Conservation (phyloP, 441 rosid genomes). For the Mallotus repandus region DNA sequence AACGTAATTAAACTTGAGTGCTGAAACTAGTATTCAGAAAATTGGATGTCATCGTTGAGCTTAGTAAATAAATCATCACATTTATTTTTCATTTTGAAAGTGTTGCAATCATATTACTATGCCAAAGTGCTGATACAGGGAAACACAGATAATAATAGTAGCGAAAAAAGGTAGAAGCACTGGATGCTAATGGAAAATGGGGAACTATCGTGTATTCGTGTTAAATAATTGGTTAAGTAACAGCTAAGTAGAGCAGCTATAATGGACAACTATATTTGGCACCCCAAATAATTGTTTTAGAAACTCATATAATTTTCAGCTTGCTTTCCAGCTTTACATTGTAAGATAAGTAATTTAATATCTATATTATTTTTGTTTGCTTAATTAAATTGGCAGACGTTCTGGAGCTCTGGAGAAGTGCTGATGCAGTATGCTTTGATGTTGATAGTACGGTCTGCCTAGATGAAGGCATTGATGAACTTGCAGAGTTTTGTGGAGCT, state of each 20-base stretch:
- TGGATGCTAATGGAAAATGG: background rate
- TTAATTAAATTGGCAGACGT: conserved; percentile 45
- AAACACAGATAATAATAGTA: background rate
- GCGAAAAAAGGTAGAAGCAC: background rate
- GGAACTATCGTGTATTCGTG: background rate
- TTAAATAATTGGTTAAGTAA: background rate
- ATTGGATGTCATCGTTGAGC: background rate
- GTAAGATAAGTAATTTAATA: background rate
- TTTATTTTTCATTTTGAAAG: too few relatives aligned
- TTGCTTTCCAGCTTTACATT: background rate
- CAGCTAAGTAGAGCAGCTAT: background rate
- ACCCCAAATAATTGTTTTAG: background rate
- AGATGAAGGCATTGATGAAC: conserved; percentile 98
- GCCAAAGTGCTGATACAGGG: background rate
- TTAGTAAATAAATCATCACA: too few relatives aligned
- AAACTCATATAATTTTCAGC: background rate
- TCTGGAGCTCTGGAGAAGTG: conserved; percentile 74
- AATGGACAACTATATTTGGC: background rate
- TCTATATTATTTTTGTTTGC: conserved; percentile 24
- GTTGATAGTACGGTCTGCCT: conserved; percentile 97
- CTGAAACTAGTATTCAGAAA: background rate
- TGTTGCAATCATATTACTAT: too few relatives aligned
- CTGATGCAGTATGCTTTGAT: conserved; percentile 91
- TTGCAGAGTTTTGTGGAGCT: conserved; percentile 98
- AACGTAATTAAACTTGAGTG: background rate